Conservation (phyloP, 331 rosid genomes). For the Rosa hybrid region DNA sequence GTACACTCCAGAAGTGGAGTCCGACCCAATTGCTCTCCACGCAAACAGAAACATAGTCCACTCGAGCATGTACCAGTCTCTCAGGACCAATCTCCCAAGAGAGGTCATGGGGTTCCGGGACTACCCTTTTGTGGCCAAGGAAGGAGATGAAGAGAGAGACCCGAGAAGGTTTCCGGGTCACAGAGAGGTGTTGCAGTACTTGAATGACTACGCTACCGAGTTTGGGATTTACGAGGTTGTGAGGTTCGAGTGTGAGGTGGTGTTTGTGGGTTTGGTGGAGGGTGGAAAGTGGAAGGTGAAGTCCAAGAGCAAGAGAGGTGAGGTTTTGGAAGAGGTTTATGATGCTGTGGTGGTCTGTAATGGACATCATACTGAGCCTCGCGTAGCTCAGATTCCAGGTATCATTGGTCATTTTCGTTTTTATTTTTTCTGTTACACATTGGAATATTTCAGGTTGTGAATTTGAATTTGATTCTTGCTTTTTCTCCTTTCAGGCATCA, state of each 20-base stretch:
- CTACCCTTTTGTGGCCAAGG: slow-evolving; percentile 60
- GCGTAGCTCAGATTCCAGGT: slow-evolving; percentile 66
- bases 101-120: slow-evolving; percentile 75
- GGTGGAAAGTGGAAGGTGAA: slow-evolving; percentile 63
- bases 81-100: slow-evolving; percentile 82
- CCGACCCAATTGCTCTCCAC: slow-evolving; percentile 60
- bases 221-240: slow-evolving; percentile 55
- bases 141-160: slow-evolving; percentile 48
- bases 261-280: slow-evolving; percentile 43
- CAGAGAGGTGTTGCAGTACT: slow-evolving; percentile 65
- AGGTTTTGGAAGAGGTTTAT: slow-evolving; percentile 43
- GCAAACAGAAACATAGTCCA: slow-evolving; percentile 52
- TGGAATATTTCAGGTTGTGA: neutral
- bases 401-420: neutral
- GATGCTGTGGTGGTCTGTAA: slow-evolving; percentile 83
- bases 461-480: slow-evolving; percentile 1
- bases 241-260: slow-evolving; percentile 60
- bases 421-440: neutral
- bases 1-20: slow-evolving; percentile 58
- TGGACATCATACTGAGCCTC: slow-evolving; percentile 68
- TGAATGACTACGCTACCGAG: slow-evolving; percentile 52
- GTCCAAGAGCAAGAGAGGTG: slow-evolving; percentile 40
- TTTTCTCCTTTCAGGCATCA: slow-evolving; percentile 42
- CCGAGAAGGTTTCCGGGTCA: slow-evolving; percentile 82
- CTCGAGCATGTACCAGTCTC: slow-evolving; percentile 77